These are phyloP conservation scores for Eimeria necatrix DNA, from an alignment of 169 alveolate genomes.

Conservation along the genomic window DNA sequence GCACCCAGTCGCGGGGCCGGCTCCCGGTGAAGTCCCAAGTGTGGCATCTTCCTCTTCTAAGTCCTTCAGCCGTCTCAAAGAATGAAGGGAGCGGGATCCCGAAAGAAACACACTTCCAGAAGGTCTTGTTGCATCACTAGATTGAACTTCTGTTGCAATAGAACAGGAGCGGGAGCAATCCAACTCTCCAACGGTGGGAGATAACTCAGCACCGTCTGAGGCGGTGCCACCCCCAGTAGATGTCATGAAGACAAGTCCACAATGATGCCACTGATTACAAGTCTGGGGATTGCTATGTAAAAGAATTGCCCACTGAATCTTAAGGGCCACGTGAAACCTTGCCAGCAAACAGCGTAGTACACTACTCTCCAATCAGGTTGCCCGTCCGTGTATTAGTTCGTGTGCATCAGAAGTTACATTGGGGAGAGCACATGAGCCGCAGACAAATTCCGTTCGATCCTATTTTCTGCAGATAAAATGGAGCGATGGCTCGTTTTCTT, in stretches of 20 bases:
- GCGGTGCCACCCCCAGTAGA: not conserved
- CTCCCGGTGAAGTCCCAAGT: not conserved
- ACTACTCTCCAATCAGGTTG: too few relatives aligned
- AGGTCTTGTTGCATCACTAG: not conserved
- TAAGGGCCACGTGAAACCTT: too few relatives aligned
- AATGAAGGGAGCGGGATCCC: conserved; percentile 7
- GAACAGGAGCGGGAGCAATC: not conserved
- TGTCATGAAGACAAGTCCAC: not conserved
- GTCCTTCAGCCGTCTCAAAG: conserved; percentile 51
- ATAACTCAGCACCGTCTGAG: not conserved
- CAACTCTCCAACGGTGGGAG: not conserved
- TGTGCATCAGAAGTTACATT: too few relatives aligned
- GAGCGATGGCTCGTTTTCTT: too few relatives aligned
- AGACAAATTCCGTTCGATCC: too few relatives aligned
- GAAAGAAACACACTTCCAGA: conserved; percentile 19
- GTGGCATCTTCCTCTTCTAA: conserved; percentile 52
- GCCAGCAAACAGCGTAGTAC: too few relatives aligned
- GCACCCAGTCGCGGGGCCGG: not conserved
- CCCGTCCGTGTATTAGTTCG: too few relatives aligned
- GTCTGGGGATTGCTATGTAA: not conserved
- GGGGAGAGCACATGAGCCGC: too few relatives aligned
- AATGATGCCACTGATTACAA: not conserved
- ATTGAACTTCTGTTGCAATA: not conserved
- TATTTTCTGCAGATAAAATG: too few relatives aligned
- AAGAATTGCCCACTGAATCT: not conserved